Conservation (phyloP, 2,329 filamentous ascomycete genomes). For the Hymenoscyphus albidus region DNA sequence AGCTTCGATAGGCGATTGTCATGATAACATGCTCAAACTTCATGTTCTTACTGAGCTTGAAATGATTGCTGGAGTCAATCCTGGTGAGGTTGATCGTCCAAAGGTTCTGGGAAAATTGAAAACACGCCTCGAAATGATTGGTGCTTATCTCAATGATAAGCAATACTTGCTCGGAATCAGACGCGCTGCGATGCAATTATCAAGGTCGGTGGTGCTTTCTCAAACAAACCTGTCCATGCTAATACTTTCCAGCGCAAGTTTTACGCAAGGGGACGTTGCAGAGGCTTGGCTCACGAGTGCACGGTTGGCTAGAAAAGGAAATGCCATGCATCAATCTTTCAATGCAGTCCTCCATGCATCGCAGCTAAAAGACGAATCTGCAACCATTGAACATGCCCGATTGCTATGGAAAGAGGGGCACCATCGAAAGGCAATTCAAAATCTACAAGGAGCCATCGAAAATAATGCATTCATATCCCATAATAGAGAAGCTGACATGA, state of each 20-base stretch:
- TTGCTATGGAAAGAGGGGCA: conserved; percentile 91
- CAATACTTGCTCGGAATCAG: conserved; percentile 86
- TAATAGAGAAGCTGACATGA: conserved; percentile 25
- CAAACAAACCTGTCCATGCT: conserved; percentile 27
- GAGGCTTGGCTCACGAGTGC: conserved; percentile 82
- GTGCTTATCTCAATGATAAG: conserved; percentile 87
- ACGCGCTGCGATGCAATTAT: conserved; percentile 80
- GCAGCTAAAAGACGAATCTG: conserved; percentile 76
- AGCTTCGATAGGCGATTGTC: conserved; percentile 75
- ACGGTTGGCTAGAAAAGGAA: conserved; percentile 79
- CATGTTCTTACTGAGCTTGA: conserved; percentile 88
- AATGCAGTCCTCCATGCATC: conserved; percentile 89
- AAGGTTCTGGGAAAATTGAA: conserved; percentile 55
- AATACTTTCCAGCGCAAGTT: conserved; percentile 42
- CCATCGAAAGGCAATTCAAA: conserved; percentile 91
- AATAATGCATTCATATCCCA: conserved; percentile 65
- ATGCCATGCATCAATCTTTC: conserved; percentile 82
- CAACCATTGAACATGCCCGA: conserved; percentile 90
- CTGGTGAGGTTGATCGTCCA: conserved; percentile 34
- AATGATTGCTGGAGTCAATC: conserved; percentile 56
- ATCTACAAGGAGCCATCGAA: conserved; percentile 79
- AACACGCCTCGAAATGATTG: conserved; percentile 80
- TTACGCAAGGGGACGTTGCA: conserved; percentile 71
- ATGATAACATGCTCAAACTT: conserved; percentile 78
- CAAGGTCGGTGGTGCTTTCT: conserved; percentile 47